These are phyloP conservation scores for Nothophytophthora sp. DNA, from an alignment of 352 stramenopile species.

Conservation along the genomic window DNA sequence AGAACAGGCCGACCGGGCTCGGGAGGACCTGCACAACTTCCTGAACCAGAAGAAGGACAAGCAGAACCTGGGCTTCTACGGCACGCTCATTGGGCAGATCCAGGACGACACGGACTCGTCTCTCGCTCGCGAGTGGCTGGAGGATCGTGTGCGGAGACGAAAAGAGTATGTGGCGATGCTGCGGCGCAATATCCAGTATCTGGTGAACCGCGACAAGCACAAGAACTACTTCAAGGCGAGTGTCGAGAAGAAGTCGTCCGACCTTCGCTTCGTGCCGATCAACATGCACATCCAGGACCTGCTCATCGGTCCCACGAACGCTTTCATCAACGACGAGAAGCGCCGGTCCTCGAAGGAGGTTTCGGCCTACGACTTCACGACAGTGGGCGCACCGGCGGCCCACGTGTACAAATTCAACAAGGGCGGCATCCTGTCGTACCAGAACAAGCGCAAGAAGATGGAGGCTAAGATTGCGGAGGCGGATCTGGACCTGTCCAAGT, in stretches of 20 bases:
- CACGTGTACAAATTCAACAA: slow-evolving; percentile 91
- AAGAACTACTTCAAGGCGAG: slow-evolving; percentile 91
- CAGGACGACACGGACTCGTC: slow-evolving; percentile 84
- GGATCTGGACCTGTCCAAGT: slow-evolving; percentile 75
- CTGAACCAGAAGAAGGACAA: slow-evolving; percentile 89
- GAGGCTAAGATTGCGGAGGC: slow-evolving; percentile 67
- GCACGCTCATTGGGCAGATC: slow-evolving; percentile 86
- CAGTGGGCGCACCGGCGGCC: slow-evolving; percentile 75
- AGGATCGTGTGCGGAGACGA: slow-evolving; percentile 71
- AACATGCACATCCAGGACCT: slow-evolving; percentile 89
- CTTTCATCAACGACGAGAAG: slow-evolving; percentile 86
- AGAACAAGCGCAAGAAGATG: slow-evolving; percentile 83
- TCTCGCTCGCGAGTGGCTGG: slow-evolving; percentile 77
- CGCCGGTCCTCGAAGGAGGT: slow-evolving; percentile 80
- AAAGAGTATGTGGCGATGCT: slow-evolving; percentile 85
- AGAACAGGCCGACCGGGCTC: slow-evolving; percentile 77
- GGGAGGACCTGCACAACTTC: slow-evolving; percentile 77
- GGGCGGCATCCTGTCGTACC: slow-evolving; percentile 80
- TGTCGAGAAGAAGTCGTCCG: slow-evolving; percentile 82
- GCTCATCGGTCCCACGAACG: slow-evolving; percentile 78
- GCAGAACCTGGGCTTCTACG: slow-evolving; percentile 82
- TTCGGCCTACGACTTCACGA: slow-evolving; percentile 84
- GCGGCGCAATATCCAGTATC: slow-evolving; percentile 83
- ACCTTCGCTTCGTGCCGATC: slow-evolving; percentile 85
- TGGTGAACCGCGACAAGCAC: slow-evolving; percentile 88